Evolutionary conservation across 257 asterid species (phyloP).

Genomic region (Verbascum thapsus): DNA sequence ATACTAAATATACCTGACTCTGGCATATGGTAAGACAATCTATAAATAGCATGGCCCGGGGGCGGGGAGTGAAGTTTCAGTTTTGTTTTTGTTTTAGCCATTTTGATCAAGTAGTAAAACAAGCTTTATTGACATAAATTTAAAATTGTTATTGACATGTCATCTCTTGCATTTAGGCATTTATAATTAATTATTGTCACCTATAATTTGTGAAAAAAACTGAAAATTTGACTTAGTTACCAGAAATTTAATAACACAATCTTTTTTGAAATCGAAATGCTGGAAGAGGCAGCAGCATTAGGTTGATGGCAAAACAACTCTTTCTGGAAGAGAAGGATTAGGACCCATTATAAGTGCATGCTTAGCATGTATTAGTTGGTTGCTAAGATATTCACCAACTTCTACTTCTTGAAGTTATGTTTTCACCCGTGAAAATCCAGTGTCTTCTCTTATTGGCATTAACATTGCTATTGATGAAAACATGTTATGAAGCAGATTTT

Average conservation of each 20-base stretch:
- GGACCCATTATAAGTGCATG: not conserved
- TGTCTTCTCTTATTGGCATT: not conserved
- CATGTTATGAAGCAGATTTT: no score
- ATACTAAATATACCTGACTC: not conserved
- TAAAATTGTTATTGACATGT: not conserved
- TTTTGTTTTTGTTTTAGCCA: not conserved
- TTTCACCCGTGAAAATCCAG: not conserved
- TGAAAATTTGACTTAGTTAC: not conserved
- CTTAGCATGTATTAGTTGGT: not conserved
- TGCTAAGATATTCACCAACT: no score
- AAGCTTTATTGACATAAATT: not conserved
- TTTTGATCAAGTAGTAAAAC: not conserved
- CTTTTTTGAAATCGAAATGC: slow-evolving; percentile 7
- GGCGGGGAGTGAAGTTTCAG: not conserved
- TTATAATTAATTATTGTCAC: not conserved
- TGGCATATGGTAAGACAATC: no score
- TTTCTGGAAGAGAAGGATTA: slow-evolving; percentile 2
- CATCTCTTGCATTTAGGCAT: not conserved
- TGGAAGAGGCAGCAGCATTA: not conserved
- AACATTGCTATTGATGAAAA: not conserved
- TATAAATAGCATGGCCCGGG: not conserved
- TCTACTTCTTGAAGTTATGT: not conserved
- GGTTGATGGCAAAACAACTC: slow-evolving; percentile 7
- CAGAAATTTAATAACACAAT: not conserved
- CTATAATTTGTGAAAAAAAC: slow-evolving; percentile 8